Percentiles rank a stretch among this genome's conserved stretches.
Conservation (phyloP, 192 early-diverging fungal species). For the Coemansia aciculifera region DNA sequence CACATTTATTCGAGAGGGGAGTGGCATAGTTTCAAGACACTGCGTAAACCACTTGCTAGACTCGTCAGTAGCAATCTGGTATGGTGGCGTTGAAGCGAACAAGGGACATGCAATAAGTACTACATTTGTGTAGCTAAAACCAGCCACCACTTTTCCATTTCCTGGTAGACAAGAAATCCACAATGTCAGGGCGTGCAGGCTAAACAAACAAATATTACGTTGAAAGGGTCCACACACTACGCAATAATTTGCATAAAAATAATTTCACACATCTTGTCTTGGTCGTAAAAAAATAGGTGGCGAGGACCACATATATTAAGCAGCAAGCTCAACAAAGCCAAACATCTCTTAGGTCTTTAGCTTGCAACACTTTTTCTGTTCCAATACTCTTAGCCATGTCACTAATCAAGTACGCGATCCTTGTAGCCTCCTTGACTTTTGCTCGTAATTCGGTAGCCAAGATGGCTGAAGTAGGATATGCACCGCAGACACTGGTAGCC, state of each 20-base stretch:
- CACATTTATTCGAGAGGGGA: neutral
- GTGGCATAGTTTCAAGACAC: neutral
- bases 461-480: constrained; percentile 39
- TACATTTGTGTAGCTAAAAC: neutral
- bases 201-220: neutral
- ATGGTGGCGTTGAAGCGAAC: neutral
- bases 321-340: neutral
- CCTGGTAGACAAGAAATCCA: no score
- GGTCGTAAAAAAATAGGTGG: neutral
- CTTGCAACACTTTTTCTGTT: neutral
- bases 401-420: neutral
- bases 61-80: neutral
- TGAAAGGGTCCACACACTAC: neutral
- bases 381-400: neutral
- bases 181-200: neutral
- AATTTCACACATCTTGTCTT: neutral
- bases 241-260: neutral
- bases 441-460: neutral
- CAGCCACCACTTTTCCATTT: neutral
- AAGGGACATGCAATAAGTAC: neutral
- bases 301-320: neutral
- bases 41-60: neutral
- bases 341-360: neutral
- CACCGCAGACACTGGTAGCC: constrained; percentile 30
- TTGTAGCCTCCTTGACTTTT: neutral